These are phyloP conservation scores for Platanus orientalis DNA, from an alignment of 164 flowering plant genomes.

Conservation along the genomic window DNA sequence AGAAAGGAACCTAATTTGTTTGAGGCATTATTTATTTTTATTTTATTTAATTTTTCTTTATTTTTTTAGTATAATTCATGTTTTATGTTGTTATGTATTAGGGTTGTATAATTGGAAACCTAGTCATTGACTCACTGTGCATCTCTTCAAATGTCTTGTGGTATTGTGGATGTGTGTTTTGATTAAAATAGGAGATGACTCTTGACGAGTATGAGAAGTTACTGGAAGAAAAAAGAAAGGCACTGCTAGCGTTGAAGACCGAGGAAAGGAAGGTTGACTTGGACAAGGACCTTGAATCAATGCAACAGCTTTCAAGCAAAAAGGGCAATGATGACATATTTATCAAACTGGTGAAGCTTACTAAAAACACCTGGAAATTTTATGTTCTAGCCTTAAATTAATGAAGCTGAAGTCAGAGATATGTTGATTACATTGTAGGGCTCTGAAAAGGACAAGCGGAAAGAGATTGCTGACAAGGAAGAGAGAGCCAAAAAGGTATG, in stretches of 20 bases:
- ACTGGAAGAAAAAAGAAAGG: slow-evolving; percentile 85
- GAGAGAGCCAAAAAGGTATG: slow-evolving; percentile 76
- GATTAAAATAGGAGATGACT: slow-evolving; percentile 76
- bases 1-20: too few species aligned
- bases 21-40: too few species aligned
- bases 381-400: background rate
- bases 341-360: slow-evolving; percentile 54
- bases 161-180: too few species aligned
- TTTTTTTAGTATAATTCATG: too few species aligned
- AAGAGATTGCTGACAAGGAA: slow-evolving; percentile 69
- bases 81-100: too few species aligned
- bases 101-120: too few species aligned
- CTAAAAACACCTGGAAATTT: background rate
- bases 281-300: slow-evolving; percentile 66
- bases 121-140: too few species aligned
- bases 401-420: background rate
- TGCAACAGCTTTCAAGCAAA: slow-evolving; percentile 75
- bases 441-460: slow-evolving; percentile 70
- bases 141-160: too few species aligned
- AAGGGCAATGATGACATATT: slow-evolving; percentile 72
- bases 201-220: slow-evolving; percentile 83
- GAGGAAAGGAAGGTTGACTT: slow-evolving; percentile 73
- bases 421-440: slow-evolving; percentile 40
- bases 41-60: too few species aligned
- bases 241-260: slow-evolving; percentile 50